Evolutionary conservation across 192 early-diverging fungal species (phyloP).

Genomic region (Rhizophlyctis rosea): DNA sequence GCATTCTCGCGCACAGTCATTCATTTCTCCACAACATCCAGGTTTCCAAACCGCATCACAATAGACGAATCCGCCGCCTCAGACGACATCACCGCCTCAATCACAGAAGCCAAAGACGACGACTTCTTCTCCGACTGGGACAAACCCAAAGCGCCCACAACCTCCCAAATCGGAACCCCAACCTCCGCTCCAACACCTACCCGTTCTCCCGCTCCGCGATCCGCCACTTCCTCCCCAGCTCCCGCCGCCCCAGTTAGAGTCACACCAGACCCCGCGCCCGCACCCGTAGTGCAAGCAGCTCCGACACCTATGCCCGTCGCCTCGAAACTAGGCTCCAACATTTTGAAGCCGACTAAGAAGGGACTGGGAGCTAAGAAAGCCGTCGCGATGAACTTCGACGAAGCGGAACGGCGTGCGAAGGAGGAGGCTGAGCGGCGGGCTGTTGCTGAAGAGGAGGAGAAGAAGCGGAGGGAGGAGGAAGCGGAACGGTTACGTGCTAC

Average conservation of each 20-base stretch:
- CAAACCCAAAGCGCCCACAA: slow-evolving; percentile 33
- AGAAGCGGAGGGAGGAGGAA: slow-evolving; percentile 30
- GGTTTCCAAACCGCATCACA: slow-evolving; percentile 40
- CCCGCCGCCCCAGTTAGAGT: slow-evolving; percentile 16
- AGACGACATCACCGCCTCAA: slow-evolving; percentile 11
- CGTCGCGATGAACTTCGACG: slow-evolving; percentile 83
- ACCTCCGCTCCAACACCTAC: slow-evolving; percentile 39
- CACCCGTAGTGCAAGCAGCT: slow-evolving; percentile 8
- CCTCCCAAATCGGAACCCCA: slow-evolving; percentile 28
- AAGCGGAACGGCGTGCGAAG: slow-evolving; percentile 83
- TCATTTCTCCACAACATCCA: too few species aligned
- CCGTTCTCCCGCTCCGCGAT: slow-evolving; percentile 10
- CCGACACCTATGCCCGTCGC: slow-evolving; percentile 12
- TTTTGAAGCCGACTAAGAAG: slow-evolving; percentile 43
- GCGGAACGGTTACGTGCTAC: slow-evolving; percentile 18
- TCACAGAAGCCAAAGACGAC: slow-evolving; percentile 33
- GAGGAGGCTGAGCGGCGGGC: slow-evolving; percentile 68
- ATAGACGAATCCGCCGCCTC: slow-evolving; percentile 35
- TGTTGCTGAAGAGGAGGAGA: slow-evolving; percentile 44
- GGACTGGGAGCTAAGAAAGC: slow-evolving; percentile 90
- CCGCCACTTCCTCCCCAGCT: slow-evolving; percentile 12
- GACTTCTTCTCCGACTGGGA: slow-evolving; percentile 73
- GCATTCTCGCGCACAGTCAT: not conserved
- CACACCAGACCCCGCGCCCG: slow-evolving; percentile 14
- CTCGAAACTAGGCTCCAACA: slow-evolving; percentile 21